phyloP scores from a whole-genome alignment of 1,284 basidiomycete genomes.

The Rhodotorula sp. region DNA sequence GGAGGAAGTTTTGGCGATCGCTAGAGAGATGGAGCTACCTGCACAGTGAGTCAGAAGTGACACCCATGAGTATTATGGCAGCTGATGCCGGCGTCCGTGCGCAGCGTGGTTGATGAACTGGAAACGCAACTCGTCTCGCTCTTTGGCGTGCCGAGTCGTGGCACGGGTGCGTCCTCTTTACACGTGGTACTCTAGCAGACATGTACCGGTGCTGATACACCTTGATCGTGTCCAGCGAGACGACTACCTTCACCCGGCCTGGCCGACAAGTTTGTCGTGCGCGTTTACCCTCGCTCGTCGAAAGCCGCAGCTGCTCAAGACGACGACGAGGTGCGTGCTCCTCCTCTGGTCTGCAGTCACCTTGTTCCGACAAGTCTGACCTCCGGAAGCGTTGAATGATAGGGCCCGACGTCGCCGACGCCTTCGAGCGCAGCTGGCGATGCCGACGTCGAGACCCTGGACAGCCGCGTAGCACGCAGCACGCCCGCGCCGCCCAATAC shows the following conservation, averaged over 20 bases:
- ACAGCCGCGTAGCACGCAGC: no score
- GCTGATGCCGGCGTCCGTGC: no score
- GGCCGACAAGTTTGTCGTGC: background rate
- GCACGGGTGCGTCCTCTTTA: background rate
- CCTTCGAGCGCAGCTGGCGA: no score
- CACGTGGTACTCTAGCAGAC: background rate
- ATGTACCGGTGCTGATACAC: background rate
- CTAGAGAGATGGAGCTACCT: constrained; percentile 6
- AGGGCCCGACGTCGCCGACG: no score
- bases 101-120: constrained; percentile 20
- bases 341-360: no score
- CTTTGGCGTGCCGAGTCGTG: background rate
- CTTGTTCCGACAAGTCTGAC: no score
- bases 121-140: constrained; percentile 18
- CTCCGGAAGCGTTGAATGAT: no score
- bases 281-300: background rate
- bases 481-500: no score
- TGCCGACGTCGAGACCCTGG: no score
- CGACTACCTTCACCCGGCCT: background rate
- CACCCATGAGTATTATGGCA: rapidly evolving
- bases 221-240: background rate
- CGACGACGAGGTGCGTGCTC: background rate
- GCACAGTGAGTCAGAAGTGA: background rate
- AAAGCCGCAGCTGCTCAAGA: background rate
- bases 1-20: constrained; percentile 21